A percentile compares a stretch with the other conserved stretches of the same genome.
phyloP scores from a whole-genome alignment of 495 filamentous ascomycete species.

The Penicillium chermesinum region DNA sequence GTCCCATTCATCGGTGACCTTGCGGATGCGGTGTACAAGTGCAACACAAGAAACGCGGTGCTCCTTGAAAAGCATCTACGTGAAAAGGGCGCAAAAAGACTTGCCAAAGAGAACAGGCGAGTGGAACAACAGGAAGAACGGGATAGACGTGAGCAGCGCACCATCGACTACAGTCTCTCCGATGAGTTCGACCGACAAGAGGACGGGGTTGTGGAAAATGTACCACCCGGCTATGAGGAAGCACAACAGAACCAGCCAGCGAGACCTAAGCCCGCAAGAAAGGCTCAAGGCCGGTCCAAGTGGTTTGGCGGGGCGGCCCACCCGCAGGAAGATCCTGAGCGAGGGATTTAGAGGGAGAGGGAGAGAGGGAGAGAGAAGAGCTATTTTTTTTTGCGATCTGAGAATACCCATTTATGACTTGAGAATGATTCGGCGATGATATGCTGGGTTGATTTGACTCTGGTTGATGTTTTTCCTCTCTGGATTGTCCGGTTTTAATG shows the following conservation, averaged over 20 bases:
- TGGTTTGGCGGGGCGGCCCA: slow-evolving; percentile 35
- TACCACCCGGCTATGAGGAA: slow-evolving; percentile 16
- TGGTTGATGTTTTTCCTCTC: too few species aligned
- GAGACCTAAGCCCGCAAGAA: slow-evolving; percentile 20
- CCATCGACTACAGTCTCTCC: slow-evolving; percentile 35
- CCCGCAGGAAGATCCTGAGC: slow-evolving; percentile 28
- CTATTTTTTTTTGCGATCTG: too few species aligned
- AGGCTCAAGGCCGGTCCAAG: slow-evolving; percentile 17
- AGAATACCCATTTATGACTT: slow-evolving; percentile 1
- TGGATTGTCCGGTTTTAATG: too few species aligned
- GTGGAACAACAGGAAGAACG: slow-evolving; percentile 4
- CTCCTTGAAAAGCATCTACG: slow-evolving; percentile 68
- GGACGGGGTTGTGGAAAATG: slow-evolving; percentile 16
- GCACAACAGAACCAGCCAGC: slow-evolving; percentile 10
- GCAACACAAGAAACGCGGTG: slow-evolving; percentile 74
- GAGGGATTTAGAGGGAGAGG: too few species aligned
- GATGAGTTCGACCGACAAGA: slow-evolving; percentile 40
- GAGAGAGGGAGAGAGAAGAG: too few species aligned
- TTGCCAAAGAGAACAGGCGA: slow-evolving; percentile 17
- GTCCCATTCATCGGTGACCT: slow-evolving; percentile 84
- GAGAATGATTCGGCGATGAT: background rate
- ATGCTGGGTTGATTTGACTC: too few species aligned
- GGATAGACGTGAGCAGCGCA: background rate
- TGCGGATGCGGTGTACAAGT: slow-evolving; percentile 59
- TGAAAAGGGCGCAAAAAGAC: slow-evolving; percentile 34